phyloP scores from a whole-genome alignment of 352 stramenopile genomes.

The Thalassiosira mediterranea region DNA sequence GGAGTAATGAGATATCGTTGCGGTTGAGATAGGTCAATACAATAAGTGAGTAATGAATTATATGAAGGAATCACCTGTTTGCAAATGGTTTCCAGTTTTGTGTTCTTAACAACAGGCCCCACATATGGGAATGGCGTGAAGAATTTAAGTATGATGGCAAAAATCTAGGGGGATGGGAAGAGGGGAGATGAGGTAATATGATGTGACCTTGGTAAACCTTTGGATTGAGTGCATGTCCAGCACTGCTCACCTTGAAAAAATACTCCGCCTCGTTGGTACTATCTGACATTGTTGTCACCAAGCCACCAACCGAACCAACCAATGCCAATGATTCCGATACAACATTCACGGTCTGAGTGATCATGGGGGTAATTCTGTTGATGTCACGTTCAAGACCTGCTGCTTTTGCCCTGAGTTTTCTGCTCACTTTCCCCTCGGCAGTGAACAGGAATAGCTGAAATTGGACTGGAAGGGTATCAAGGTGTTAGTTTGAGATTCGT shows the following conservation, averaged over 20 bases:
- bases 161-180: too few relatives aligned
- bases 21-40: too few relatives aligned
- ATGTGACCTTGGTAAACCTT: too few relatives aligned
- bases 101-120: conserved; percentile 9
- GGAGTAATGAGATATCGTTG: too few relatives aligned
- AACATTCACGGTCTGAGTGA: conserved; percentile 2
- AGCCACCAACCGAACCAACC: not conserved
- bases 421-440: conserved; percentile 18
- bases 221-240: too few relatives aligned
- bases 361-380: conserved; percentile 8
- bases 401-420: conserved; percentile 8
- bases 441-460: conserved; percentile 29
- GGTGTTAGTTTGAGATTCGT: not conserved
- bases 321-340: not conserved
- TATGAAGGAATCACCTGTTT: too few relatives aligned
- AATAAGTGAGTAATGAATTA: too few relatives aligned
- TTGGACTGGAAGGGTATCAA: not conserved
- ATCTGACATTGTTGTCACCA: conserved; percentile 1
- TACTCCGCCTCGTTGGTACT: too few relatives aligned
- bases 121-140: conserved; percentile 20
- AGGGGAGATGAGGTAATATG: too few relatives aligned
- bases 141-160: conserved; percentile 9
- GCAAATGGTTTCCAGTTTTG: conserved; percentile 10
- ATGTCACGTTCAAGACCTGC: conserved; percentile 16
- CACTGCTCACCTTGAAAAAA: too few relatives aligned